These are phyloP conservation scores for Penicillium steckii DNA, from an alignment of 495 filamentous ascomycete genomes.

Conservation along the genomic window DNA sequence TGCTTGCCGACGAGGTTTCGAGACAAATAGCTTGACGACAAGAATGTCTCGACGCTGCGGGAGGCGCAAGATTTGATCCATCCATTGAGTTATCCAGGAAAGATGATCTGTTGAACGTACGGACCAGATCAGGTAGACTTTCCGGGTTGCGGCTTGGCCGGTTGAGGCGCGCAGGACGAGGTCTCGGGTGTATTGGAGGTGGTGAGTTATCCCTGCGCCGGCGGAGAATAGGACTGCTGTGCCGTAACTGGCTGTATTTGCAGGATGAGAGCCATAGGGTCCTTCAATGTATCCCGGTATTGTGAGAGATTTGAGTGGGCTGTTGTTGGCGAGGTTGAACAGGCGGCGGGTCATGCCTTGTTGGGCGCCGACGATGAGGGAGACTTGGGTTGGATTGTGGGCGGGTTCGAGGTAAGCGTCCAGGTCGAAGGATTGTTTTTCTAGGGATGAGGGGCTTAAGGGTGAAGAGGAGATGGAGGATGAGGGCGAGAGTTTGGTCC, in stretches of 20 bases:
- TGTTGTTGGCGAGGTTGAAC: conserved; percentile 62
- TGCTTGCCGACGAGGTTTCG: conserved; percentile 56
- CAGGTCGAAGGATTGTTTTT: conserved; percentile 42
- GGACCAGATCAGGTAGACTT: conserved; percentile 84
- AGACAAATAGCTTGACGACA: conserved; percentile 84
- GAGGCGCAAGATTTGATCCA: conserved; percentile 89
- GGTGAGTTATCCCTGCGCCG: conserved; percentile 87
- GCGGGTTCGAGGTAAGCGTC: conserved; percentile 19
- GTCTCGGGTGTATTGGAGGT: conserved; percentile 73
- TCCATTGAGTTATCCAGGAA: conserved; percentile 92
- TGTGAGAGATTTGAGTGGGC: conserved; percentile 57
- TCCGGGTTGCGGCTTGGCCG: conserved; percentile 70
- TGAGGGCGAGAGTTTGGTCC: neutral
- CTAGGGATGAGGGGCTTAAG: conserved; percentile 26
- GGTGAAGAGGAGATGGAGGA: neutral
- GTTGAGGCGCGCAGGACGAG: conserved; percentile 68
- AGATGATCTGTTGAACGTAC: conserved; percentile 86
- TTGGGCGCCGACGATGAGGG: conserved; percentile 74
- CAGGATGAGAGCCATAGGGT: conserved; percentile 71
- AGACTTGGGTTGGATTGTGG: conserved; percentile 56
- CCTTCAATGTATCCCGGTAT: conserved; percentile 73
- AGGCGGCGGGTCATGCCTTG: conserved; percentile 81
- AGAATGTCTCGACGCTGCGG: conserved; percentile 79
- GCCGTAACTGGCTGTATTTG: conserved; percentile 72
- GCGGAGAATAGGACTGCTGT: conserved; percentile 84